Base-by-base conservation (phyloP, 805 yeast species). In the Saccharomyces paradoxus region DNA sequence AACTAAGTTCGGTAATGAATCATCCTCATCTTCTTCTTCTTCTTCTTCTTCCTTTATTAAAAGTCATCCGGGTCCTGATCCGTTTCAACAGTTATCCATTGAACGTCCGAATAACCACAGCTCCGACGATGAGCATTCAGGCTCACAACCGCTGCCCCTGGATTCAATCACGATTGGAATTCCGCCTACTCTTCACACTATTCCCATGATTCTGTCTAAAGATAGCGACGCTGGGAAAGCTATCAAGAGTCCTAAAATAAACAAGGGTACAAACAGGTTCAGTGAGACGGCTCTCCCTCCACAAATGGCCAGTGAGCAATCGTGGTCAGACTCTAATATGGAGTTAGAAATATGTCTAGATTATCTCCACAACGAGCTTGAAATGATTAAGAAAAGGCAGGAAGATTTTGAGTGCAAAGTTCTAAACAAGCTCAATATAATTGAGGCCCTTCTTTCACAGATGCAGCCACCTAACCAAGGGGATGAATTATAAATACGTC, bases 131-230 rank as follows among this genome's bases (percentile, higher is more conserved):
- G 49, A 46, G 29, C 29, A 9, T 27, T 46, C 49, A n/a, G 30
- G 29, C n/a, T 46, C 24, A 27, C 60, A 58, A 53, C 58, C 57
- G 2, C 60, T 58, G 22, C 67, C 67, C 2, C 49, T 63, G 32
- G 66, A 63, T 53, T 60, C 64, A 10, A 62, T 63, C 10, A 55
- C 32, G 6, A 32, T 52, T 48, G 61, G 55, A 17, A 55, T 50
- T 56, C 60, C 8, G 32, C 13, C 28, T 7, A 26, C 30, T 17
- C 44, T 37, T 17, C 22, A 37, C 22, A 37, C 44, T 6, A 37
- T 37, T 12, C 44, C 44, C 12, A 37, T 37, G 22, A 37, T 8
- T 17, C 12, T 37, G 44, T 37, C 44, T 17, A 37, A 37, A 10
- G 22, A 37, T 17, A 21, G 13, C 44, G 24, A 37, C 17, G 13